Evolutionary conservation across 805 yeast species (phyloP).

Genomic region (Saturnispora bothae): DNA sequence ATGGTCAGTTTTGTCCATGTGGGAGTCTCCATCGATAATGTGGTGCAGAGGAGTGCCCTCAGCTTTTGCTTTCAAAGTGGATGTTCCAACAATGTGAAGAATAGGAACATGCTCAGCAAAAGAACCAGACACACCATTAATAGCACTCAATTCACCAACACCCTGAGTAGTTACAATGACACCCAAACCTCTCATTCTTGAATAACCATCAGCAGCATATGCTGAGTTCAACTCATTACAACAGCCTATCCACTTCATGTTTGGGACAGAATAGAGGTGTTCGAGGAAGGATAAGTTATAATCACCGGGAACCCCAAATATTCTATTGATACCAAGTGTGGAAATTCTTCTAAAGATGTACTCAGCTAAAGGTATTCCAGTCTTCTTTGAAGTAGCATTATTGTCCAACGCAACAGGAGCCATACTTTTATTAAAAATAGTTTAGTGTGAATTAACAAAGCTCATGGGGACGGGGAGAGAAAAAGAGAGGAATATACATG

Average conservation of each 20-base stretch:
- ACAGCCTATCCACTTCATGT: slow-evolving; percentile 64
- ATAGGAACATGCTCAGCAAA: slow-evolving; percentile 74
- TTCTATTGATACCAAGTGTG: slow-evolving; percentile 43
- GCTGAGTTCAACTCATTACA: slow-evolving; percentile 88
- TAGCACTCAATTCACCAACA: slow-evolving; percentile 80
- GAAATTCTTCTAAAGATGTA: slow-evolving; percentile 52
- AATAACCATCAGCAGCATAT: slow-evolving; percentile 85
- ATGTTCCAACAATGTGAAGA: slow-evolving; percentile 78
- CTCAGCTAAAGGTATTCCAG: slow-evolving; percentile 56
- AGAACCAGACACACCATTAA: slow-evolving; percentile 76
- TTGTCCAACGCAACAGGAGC: slow-evolving; percentile 15
- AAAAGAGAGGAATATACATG: no score
- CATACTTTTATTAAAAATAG: no score
- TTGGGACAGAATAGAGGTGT: slow-evolving; percentile 41
- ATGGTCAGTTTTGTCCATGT: slow-evolving; percentile 47
- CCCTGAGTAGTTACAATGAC: slow-evolving; percentile 69
- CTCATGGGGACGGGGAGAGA: no score
- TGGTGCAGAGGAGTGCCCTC: slow-evolving; percentile 41
- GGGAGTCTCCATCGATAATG: slow-evolving; percentile 41
- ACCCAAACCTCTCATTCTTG: slow-evolving; percentile 50
- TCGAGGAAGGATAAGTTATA: slow-evolving; percentile 61
- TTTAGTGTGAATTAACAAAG: no score
- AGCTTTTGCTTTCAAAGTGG: slow-evolving; percentile 28
- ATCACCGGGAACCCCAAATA: slow-evolving; percentile 77
- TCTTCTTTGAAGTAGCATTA: not conserved